Evolutionary conservation across 495 filamentous ascomycete species (phyloP), one percentile per base, ranked within the genome.

Genomic region (Trichoderma virens): DNA sequence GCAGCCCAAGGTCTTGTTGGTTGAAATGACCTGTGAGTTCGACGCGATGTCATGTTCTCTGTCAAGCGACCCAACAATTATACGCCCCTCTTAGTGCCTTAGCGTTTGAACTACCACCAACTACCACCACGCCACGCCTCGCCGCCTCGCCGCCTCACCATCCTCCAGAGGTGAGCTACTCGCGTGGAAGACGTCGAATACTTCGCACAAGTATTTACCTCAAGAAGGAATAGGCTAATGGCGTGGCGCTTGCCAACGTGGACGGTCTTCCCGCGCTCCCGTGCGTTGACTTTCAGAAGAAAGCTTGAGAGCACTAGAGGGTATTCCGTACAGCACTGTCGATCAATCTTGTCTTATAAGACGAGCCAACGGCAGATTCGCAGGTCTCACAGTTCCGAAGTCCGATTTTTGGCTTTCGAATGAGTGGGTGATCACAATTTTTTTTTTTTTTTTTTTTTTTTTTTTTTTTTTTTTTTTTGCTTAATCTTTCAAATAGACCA

Each of bases 231-330:
- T 30, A 56, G 51, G 25, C 51, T 56, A 56, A 25, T 30, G 51
- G 25, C 25, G 20, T 13, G 51, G 23, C 23, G 23, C 51, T 30
- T 5, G 51, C 14, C 25, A 56, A 30, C 25, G 25, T 27, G 25
- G 27, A 56, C 51, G 51, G 51, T 30, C 27, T 25, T 56, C 51
- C 51, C 51, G 51, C 51, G 23, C 51, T 56, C 51, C 51, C 51
- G 51, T 56, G 51, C 25, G 6, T 56, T 30, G 51, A 56, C 0
- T 28, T 56, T 56, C 27, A 30, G 25, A 7, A 28, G 6, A 28
- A 25, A 27, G 51, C 23, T 28, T 28, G 51, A 18, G 7, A 30
- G 23, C 51, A 56, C 43, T 47, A 47, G 20, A 7, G n/a, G 43
- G 18, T 47, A 20, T 20, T 25, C 23, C 18, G 43, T 6, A 56